Evolutionary conservation across 768 basidiomycete genomes (phyloP).

Genomic region (Dioszegia hungarica): DNA sequence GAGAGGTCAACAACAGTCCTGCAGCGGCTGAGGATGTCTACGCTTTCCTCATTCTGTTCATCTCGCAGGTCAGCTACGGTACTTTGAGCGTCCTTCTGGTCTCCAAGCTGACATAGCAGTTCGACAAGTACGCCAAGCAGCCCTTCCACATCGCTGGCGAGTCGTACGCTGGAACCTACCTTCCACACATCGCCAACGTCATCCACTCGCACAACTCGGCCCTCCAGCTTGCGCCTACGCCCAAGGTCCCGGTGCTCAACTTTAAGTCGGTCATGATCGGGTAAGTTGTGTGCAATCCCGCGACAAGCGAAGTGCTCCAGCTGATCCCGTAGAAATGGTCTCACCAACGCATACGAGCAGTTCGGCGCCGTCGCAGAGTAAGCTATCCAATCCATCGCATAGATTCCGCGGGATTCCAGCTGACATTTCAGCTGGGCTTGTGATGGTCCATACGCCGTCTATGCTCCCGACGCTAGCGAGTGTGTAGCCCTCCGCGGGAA

Average conservation of each 20-base stretch:
- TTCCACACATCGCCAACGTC: constrained; percentile 76
- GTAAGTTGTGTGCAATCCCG: constrained; percentile 53
- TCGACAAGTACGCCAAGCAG: constrained; percentile 40
- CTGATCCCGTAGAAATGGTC: constrained; percentile 28
- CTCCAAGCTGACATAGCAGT: constrained; percentile 57
- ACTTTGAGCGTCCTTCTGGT: constrained; percentile 57
- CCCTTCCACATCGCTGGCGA: constrained; percentile 51
- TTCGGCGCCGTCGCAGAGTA: constrained; percentile 62
- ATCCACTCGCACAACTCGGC: constrained; percentile 69
- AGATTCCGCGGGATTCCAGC: neutral
- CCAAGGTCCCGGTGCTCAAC: constrained; percentile 66
- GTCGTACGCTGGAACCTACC: constrained; percentile 51
- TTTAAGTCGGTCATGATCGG: constrained; percentile 78
- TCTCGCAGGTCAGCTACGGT: constrained; percentile 58
- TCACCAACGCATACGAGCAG: constrained; percentile 77
- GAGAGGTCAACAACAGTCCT: constrained; percentile 64
- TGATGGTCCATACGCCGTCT: constrained; percentile 58
- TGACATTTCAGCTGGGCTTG: constrained; percentile 30
- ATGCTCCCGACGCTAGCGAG: constrained; percentile 61
- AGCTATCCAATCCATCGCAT: constrained; percentile 53
- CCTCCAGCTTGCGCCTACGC: constrained; percentile 43
- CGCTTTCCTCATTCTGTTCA: constrained; percentile 48
- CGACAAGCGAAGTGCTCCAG: neutral
- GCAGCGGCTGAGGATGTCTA: constrained; percentile 81
- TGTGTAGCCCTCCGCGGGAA: constrained; percentile 63